Conservation (phyloP, 345 rosid species). For the Balakata baccata region DNA sequence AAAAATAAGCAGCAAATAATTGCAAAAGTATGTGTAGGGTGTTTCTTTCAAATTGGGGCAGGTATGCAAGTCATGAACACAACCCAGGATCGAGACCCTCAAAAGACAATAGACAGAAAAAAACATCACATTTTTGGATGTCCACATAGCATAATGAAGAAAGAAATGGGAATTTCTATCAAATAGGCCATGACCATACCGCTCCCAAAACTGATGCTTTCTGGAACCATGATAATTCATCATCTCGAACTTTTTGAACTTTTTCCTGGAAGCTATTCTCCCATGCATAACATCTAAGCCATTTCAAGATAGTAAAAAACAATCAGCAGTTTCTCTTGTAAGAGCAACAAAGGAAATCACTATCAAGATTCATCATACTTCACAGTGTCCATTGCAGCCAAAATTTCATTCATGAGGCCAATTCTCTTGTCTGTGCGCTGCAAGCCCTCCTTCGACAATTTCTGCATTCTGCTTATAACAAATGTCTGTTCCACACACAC, state of each 20-base stretch:
- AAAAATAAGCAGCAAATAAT: neutral
- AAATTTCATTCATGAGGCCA: constrained; percentile 94
- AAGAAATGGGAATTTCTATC: constrained; percentile 6
- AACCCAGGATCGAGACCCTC: neutral
- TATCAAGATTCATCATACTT: constrained; percentile 55
- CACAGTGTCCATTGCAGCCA: constrained; percentile 99
- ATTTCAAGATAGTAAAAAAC: constrained; percentile 12
- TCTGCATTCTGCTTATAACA: constrained; percentile 87
- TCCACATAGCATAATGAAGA: neutral
- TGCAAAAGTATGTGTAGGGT: neutral
- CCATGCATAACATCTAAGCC: constrained; percentile 93
- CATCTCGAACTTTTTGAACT: constrained; percentile 75
- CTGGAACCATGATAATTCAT: constrained; percentile 94
- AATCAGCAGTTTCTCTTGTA: neutral
- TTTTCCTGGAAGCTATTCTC: constrained; percentile 88
- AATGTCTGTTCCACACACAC: constrained; percentile 52
- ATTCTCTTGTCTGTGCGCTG: constrained; percentile 97
- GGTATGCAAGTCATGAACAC: neutral
- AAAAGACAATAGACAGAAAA: neutral
- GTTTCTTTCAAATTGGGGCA: neutral
- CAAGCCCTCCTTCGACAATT: constrained; percentile 86
- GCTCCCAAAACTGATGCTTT: constrained; percentile 86
- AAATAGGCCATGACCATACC: constrained; percentile 45
- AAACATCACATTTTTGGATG: neutral
- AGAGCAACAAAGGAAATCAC: constrained; percentile 4